Evolutionary conservation across 257 asterid species (phyloP).

Genomic region (Fraxinus pennsylvanica): DNA sequence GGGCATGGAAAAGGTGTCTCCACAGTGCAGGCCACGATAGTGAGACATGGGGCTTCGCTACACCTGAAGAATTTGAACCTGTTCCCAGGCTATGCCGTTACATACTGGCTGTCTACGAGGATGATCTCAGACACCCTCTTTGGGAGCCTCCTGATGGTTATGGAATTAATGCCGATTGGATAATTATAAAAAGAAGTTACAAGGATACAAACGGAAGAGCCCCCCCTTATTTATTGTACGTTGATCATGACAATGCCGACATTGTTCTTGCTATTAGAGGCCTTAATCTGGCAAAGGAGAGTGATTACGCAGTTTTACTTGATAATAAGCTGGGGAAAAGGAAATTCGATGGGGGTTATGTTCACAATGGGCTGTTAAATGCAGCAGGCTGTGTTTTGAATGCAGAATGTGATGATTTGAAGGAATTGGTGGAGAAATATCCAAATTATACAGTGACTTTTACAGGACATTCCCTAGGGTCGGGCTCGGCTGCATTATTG

Average conservation of each 20-base stretch:
- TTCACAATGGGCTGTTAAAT: conserved; percentile 76
- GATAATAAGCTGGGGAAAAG: conserved; percentile 77
- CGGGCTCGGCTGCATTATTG: conserved; percentile 83
- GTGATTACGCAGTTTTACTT: conserved; percentile 72
- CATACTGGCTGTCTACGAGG: conserved; percentile 71
- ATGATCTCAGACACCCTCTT: conserved; percentile 62
- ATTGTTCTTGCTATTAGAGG: conserved; percentile 91
- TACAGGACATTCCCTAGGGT: conserved; percentile 82
- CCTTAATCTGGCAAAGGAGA: conserved; percentile 75
- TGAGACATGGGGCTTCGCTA: conserved; percentile 64
- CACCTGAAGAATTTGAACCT: conserved; percentile 73
- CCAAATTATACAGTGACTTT: conserved; percentile 73
- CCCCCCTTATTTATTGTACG: conserved; percentile 70
- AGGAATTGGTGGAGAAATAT: conserved; percentile 60
- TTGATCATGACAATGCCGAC: conserved; percentile 73
- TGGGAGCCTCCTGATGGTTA: conserved; percentile 76
- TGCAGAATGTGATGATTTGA: conserved; percentile 60
- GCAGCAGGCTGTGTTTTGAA: conserved; percentile 76
- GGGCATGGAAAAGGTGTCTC: conserved; percentile 88
- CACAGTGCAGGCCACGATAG: conserved; percentile 80
- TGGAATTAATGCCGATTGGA: conserved; percentile 59
- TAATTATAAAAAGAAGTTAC: conserved; percentile 53
- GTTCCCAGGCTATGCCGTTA: conserved; percentile 85
- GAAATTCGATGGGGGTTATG: conserved; percentile 81
- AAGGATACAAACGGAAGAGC: conserved; percentile 56